Conservation (phyloP, 129 eudicot genomes). For the Ambrosia trifida region DNA sequence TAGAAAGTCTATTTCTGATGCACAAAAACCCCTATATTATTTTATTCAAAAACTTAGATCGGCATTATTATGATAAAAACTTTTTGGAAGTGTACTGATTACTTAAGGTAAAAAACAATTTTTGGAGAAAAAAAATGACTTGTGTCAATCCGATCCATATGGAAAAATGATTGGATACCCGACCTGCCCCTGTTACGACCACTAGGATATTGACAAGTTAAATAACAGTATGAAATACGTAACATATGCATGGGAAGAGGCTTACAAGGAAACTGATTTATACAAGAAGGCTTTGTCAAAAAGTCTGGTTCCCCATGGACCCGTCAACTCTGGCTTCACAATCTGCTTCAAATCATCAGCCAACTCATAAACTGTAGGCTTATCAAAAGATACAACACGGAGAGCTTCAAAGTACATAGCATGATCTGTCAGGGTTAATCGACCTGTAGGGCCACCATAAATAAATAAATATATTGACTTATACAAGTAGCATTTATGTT, state of each 20-base stretch:
- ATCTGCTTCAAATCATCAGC: conserved; percentile 82
- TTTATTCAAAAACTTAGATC: background rate
- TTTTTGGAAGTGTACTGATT: background rate
- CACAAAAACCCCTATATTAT: background rate
- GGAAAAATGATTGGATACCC: background rate
- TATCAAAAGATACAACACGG: conserved; percentile 85
- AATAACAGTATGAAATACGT: background rate
- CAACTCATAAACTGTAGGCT: conserved; percentile 69
- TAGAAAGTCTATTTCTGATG: background rate
- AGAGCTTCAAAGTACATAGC: conserved; percentile 92
- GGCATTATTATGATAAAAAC: background rate
- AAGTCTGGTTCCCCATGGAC: conserved; percentile 96
- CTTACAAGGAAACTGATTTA: conserved; percentile 77
- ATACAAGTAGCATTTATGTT: background rate
- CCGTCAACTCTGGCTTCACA: conserved; percentile 90
- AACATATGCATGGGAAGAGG: background rate
- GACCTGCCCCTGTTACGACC: background rate
- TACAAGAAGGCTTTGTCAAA: conserved; percentile 85
- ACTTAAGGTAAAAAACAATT: background rate
- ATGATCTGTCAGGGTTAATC: conserved; percentile 80
- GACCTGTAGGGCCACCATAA: conserved; percentile 58
- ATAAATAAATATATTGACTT: conserved; percentile 20
- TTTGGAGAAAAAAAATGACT: background rate
- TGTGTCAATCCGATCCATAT: background rate
- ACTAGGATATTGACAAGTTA: background rate